phyloP scores from a whole-genome alignment of 768 basidiomycete genomes.

The Tricholoma furcatifolium region DNA sequence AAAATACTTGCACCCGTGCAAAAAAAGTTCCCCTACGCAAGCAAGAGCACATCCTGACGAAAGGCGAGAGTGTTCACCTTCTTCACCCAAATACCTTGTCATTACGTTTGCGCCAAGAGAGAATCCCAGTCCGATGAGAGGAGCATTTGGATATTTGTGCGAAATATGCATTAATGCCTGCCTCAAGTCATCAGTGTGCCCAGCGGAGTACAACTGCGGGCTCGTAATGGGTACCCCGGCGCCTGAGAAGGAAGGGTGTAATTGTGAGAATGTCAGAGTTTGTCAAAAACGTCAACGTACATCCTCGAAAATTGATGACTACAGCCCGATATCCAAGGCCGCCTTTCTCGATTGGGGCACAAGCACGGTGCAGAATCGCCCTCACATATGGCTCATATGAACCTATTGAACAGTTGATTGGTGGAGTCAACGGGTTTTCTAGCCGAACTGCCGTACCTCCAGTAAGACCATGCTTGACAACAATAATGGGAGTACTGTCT shows the following conservation, averaged over 20 bases:
- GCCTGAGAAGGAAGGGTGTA: conserved; percentile 40
- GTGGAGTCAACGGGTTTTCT: background rate
- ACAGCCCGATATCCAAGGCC: conserved; percentile 89
- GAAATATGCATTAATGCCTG: conserved; percentile 77
- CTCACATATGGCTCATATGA: conserved; percentile 91
- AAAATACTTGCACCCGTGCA: background rate
- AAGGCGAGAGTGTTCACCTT: conserved; percentile 63
- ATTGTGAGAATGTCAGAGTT: conserved; percentile 13
- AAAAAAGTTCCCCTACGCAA: conserved; percentile 55
- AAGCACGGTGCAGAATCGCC: conserved; percentile 73
- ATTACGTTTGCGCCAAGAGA: conserved; percentile 93
- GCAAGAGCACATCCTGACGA: conserved; percentile 66
- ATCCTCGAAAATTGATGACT: conserved; percentile 92
- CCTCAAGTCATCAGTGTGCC: conserved; percentile 87
- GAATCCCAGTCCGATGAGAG: conserved; percentile 85
- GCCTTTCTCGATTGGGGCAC: conserved; percentile 68
- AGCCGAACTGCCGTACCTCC: conserved; percentile 34
- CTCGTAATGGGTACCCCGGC: conserved; percentile 84
- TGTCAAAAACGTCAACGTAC: conserved; percentile 38
- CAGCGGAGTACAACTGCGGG: conserved; percentile 83
- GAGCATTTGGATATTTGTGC: conserved; percentile 71
- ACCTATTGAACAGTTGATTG: conserved; percentile 40
- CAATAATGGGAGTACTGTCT: conserved; percentile 50
- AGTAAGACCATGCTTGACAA: conserved; percentile 57
- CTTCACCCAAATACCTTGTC: conserved; percentile 86